Evolutionary conservation across 352 stramenopile species (phyloP).

Genomic region (Phytophthora vignae): DNA sequence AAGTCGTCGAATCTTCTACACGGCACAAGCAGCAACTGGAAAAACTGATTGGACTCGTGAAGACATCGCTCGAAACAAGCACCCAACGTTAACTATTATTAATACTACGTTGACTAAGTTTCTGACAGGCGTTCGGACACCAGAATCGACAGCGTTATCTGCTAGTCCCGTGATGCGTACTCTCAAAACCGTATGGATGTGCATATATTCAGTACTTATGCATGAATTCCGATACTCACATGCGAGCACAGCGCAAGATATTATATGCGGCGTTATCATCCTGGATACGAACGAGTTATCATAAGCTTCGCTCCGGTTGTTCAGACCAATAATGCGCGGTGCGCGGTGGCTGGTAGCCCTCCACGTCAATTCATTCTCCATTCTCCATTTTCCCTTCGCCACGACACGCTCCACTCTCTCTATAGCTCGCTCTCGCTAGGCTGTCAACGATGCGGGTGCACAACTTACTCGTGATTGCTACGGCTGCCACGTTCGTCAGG

Average conservation of each 20-base stretch:
- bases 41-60: constrained; percentile 62
- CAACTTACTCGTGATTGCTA: not conserved
- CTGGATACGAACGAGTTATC: not conserved
- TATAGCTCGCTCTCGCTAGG: too few species aligned
- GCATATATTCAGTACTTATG: too few species aligned
- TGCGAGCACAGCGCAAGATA: not conserved
- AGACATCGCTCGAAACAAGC: constrained; percentile 31
- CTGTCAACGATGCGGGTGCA: not conserved
- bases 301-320: not conserved
- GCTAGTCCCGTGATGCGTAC: too few species aligned
- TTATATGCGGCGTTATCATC: not conserved
- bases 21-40: constrained; percentile 61
- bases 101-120: too few species aligned
- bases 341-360: not conserved
- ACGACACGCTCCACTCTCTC: not conserved
- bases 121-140: too few species aligned
- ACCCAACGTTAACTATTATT: too few species aligned
- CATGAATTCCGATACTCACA: not conserved
- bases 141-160: too few species aligned
- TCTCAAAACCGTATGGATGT: too few species aligned
- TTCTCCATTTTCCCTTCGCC: not conserved
- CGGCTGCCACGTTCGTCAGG: not conserved
- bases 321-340: not conserved
- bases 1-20: constrained; percentile 11
- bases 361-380: not conserved